phyloP scores from a whole-genome alignment of 352 stramenopile genomes.

The Globisporangium middletonii region DNA sequence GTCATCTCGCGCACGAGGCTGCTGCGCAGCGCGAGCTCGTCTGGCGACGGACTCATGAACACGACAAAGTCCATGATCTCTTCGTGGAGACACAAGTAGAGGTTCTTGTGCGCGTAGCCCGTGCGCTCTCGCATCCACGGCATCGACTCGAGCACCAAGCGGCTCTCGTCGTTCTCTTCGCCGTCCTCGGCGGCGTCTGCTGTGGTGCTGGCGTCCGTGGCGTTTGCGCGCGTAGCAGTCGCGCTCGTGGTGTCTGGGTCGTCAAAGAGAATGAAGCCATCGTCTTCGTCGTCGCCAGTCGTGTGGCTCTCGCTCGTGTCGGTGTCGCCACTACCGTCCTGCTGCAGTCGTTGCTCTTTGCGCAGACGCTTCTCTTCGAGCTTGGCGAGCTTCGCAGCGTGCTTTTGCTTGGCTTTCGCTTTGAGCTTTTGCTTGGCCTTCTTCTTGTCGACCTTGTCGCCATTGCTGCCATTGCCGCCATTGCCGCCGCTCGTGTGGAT shows the following conservation, averaged over 20 bases:
- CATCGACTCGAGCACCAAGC: constrained; percentile 37
- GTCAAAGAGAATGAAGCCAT: constrained; percentile 51
- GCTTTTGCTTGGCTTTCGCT: constrained; percentile 45
- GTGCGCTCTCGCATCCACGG: constrained; percentile 65
- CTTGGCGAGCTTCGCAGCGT: constrained; percentile 47
- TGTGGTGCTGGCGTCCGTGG: background rate
- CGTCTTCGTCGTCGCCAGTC: constrained; percentile 18
- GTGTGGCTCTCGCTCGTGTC: constrained; percentile 15
- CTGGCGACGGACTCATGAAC: constrained; percentile 81
- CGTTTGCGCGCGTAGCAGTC: background rate
- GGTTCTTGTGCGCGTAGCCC: constrained; percentile 54
- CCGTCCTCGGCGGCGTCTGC: constrained; percentile 17
- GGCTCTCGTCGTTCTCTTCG: constrained; percentile 20
- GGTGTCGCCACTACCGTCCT: constrained; percentile 2
- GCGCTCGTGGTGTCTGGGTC: constrained; percentile 5
- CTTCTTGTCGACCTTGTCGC: constrained; percentile 27
- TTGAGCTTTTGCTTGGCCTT: constrained; percentile 57
- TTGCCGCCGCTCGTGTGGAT: constrained; percentile 8
- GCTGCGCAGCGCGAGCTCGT: constrained; percentile 69
- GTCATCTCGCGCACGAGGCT: constrained; percentile 75
- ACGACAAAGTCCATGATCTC: constrained; percentile 94
- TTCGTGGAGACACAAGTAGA: constrained; percentile 91
- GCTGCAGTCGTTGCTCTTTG: constrained; percentile 7
- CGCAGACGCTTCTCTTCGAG: constrained; percentile 32
- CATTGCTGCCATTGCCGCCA: constrained; percentile 12